Percentiles rank a stretch among this genome's conserved stretches.
phyloP scores from a whole-genome alignment of 495 filamentous ascomycete species.

The Penicillium riverlandense region DNA sequence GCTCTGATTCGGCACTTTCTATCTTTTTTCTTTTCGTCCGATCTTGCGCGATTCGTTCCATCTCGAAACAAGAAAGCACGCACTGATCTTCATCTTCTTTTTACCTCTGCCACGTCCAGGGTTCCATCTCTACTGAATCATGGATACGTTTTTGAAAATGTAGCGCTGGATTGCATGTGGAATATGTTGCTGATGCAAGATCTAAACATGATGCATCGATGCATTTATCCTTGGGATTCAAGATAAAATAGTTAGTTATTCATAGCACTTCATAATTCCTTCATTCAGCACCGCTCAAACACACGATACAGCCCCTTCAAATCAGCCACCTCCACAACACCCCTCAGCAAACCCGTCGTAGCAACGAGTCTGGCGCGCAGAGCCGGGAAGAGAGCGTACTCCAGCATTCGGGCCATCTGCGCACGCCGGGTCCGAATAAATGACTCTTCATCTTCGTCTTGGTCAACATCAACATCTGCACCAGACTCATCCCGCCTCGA shows the following conservation, averaged over 20 bases:
- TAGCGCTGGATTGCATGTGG: no score
- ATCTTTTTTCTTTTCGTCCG: no score
- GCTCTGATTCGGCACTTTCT: no score
- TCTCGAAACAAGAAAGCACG: no score
- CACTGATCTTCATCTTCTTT: no score
- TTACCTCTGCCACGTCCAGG: no score
- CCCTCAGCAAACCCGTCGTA: slow-evolving; percentile 68
- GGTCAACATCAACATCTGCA: slow-evolving; percentile 11
- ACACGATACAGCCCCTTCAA: slow-evolving; percentile 91
- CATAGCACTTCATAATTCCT: neutral
- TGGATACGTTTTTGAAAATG: neutral
- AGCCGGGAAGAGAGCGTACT: slow-evolving; percentile 84
- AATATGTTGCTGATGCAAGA: no score
- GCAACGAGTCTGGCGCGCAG: slow-evolving; percentile 79
- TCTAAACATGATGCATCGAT: no score
- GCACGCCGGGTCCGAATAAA: slow-evolving; percentile 51
- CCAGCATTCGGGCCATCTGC: slow-evolving; percentile 64
- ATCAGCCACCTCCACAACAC: slow-evolving; percentile 84
- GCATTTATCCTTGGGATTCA: no score
- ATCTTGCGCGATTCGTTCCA: no score
- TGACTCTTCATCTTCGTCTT: slow-evolving; percentile 26
- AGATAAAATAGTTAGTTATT: neutral
- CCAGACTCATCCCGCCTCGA: slow-evolving; percentile 13
- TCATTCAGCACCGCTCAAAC: slow-evolving; percentile 83
- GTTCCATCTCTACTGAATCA: slow-evolving; percentile 1